A percentile compares a stretch with the other conserved stretches of the same genome.
Conservation (phyloP, 305 asterid species). For the Fraxinus nigra region DNA sequence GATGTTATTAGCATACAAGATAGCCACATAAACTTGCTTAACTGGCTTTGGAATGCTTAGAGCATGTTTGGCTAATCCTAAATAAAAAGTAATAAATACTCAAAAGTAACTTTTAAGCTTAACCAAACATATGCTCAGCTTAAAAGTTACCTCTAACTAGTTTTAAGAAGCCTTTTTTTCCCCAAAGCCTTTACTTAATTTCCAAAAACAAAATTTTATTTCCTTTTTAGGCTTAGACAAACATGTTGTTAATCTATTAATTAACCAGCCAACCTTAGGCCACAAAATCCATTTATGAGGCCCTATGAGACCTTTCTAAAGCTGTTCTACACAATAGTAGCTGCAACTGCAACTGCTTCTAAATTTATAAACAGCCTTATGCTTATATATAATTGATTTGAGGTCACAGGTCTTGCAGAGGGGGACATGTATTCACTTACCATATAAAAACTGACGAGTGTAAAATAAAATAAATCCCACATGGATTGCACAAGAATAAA, state of each 20-base stretch:
- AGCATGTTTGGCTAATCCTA: background rate
- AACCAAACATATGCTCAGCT: background rate
- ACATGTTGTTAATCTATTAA: background rate
- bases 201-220: background rate
- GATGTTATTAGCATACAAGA: background rate
- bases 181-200: background rate
- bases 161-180: background rate
- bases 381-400: background rate
- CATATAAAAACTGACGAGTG: background rate
- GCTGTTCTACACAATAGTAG: background rate
- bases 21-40: background rate
- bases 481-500: background rate
- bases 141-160: background rate
- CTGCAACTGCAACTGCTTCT: background rate
- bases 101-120: background rate
- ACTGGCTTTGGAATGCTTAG: background rate
- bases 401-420: background rate
- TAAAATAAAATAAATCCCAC: background rate
- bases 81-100: background rate
- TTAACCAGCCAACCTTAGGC: constrained; percentile 7
- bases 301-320: background rate
- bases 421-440: background rate
- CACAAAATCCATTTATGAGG: background rate
- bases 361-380: background rate
- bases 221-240: background rate